Conservation (phyloP, 2,329 filamentous ascomycete genomes). For the Fusarium annulatum region DNA sequence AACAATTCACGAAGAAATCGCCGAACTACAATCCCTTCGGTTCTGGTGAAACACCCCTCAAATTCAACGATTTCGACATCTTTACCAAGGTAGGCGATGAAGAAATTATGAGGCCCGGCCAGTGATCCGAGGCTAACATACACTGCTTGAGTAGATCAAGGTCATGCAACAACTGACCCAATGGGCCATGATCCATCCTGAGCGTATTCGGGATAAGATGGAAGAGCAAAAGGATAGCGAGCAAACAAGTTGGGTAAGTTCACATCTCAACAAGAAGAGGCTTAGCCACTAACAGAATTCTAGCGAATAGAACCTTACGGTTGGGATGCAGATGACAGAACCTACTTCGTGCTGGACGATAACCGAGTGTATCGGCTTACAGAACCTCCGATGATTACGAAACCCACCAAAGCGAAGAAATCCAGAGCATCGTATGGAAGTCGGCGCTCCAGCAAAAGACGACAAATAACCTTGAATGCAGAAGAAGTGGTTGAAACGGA, state of each 20-base stretch:
- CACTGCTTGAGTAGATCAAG: slow-evolving; percentile 61
- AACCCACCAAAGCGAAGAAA: slow-evolving; percentile 75
- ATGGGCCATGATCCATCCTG: slow-evolving; percentile 89
- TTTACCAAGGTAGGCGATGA: slow-evolving; percentile 77
- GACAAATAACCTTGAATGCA: slow-evolving; percentile 62
- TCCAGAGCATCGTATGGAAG: slow-evolving; percentile 62
- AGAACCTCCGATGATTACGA: slow-evolving; percentile 73
- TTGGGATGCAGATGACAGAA: slow-evolving; percentile 87
- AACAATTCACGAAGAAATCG: slow-evolving; percentile 87
- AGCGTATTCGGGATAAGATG: slow-evolving; percentile 88
- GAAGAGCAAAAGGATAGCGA: slow-evolving; percentile 83
- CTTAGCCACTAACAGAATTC: slow-evolving; percentile 24
- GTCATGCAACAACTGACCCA: slow-evolving; percentile 89
- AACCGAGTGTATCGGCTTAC: slow-evolving; percentile 90
- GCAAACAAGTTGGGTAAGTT: slow-evolving; percentile 82
- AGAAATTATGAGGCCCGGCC: not conserved
- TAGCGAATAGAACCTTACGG: slow-evolving; percentile 84
- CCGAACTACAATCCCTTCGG: slow-evolving; percentile 88
- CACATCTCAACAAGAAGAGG: slow-evolving; percentile 42
- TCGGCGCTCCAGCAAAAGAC: slow-evolving; percentile 77
- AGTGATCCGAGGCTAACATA: not conserved
- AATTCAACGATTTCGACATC: slow-evolving; percentile 84
- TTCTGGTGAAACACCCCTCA: slow-evolving; percentile 74
- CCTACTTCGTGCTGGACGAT: slow-evolving; percentile 92
- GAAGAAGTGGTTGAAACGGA: slow-evolving; percentile 51